These are phyloP conservation scores for Agarophyton chilense DNA, from an alignment of 23 red algal genomes.

Conservation along the genomic window DNA sequence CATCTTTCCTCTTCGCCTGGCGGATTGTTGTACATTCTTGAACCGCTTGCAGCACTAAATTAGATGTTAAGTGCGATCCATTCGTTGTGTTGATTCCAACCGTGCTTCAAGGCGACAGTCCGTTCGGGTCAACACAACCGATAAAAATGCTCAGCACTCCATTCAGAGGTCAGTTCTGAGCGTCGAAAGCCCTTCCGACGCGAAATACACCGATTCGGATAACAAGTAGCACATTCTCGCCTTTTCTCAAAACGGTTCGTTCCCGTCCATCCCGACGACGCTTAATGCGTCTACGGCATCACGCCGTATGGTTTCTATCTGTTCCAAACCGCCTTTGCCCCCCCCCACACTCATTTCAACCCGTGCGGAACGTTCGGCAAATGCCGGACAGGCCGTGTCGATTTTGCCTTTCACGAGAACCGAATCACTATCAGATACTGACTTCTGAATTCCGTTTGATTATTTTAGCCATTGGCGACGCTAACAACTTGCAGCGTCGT, in stretches of 20 bases:
- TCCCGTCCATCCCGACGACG: too few species aligned
- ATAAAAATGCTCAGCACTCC: too few species aligned
- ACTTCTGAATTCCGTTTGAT: background rate
- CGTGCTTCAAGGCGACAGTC: background rate
- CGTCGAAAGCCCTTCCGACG: too few species aligned
- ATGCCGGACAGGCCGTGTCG: background rate
- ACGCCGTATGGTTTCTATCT: background rate
- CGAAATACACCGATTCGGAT: too few species aligned
- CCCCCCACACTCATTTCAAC: too few species aligned
- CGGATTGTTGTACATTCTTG: background rate
- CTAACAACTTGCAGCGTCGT: background rate
- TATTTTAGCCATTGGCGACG: background rate
- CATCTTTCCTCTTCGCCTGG: background rate
- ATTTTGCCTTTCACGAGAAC: background rate
- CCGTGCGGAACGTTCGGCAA: background rate
- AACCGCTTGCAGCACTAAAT: background rate
- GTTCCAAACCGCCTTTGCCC: background rate
- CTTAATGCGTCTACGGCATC: too few species aligned
- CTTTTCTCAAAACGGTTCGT: too few species aligned
- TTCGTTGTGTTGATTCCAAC: background rate
- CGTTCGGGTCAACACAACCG: background rate
- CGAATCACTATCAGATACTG: background rate
- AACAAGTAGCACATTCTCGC: too few species aligned
- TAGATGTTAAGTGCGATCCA: background rate
- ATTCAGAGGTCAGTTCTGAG: too few species aligned